These are phyloP conservation scores for Metarhizium anisopliae DNA, from an alignment of 2,329 filamentous ascomycete genomes.

Conservation along the genomic window DNA sequence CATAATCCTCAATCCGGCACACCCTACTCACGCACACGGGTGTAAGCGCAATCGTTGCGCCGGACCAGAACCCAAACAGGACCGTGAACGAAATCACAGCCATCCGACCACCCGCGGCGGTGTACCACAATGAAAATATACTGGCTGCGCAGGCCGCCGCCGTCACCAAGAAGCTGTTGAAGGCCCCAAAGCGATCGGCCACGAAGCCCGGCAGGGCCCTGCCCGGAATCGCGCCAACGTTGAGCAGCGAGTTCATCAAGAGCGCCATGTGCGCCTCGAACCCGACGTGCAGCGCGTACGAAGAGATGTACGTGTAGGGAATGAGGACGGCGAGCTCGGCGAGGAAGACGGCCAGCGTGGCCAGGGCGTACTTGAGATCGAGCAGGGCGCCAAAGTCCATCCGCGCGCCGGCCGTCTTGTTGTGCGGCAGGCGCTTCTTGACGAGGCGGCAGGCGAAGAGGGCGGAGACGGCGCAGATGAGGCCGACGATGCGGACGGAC, in stretches of 20 bases:
- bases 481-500: slow-evolving; percentile 20
- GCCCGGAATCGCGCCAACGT: slow-evolving; percentile 7
- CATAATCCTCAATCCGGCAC: slow-evolving; percentile 60
- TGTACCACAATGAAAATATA: neutral
- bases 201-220: slow-evolving; percentile 58
- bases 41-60: slow-evolving; percentile 59
- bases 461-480: slow-evolving; percentile 13
- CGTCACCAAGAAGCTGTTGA: slow-evolving; percentile 58
- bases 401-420: slow-evolving; percentile 29
- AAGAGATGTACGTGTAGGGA: slow-evolving; percentile 60
- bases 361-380: slow-evolving; percentile 40
- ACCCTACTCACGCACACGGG: slow-evolving; percentile 65
- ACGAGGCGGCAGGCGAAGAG: slow-evolving; percentile 20
- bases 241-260: neutral
- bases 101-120: slow-evolving; percentile 21
- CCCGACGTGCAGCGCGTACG: slow-evolving; percentile 49
- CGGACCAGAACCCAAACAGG: slow-evolving; percentile 62
- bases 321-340: slow-evolving; percentile 54
- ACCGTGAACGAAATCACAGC: slow-evolving; percentile 52
- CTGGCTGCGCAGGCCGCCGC: slow-evolving; percentile 33
- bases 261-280: slow-evolving; percentile 28
- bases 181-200: slow-evolving; percentile 59
- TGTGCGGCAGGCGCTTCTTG: slow-evolving; percentile 38
- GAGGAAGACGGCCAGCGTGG: slow-evolving; percentile 46
- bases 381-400: slow-evolving; percentile 44